Conservation (phyloP, 192 early-diverging fungal species). For the Backusella tarrabulga region DNA sequence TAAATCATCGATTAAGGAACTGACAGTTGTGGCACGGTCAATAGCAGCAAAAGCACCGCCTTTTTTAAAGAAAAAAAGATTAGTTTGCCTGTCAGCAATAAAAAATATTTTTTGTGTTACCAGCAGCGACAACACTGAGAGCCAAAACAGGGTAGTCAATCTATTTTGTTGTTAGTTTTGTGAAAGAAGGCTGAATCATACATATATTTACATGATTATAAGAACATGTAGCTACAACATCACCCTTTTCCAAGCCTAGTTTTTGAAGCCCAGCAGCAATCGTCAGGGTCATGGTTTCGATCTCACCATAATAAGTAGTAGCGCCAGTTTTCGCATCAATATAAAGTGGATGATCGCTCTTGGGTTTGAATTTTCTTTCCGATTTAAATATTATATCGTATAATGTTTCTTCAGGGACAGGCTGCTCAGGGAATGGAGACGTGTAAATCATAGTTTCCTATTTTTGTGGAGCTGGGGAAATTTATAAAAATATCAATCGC, state of each 20-base stretch:
- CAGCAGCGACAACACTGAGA: conserved; percentile 63
- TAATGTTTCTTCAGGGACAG: background rate
- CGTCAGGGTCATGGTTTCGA: background rate
- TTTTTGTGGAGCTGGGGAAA: background rate
- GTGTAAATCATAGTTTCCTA: background rate
- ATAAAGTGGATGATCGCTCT: background rate
- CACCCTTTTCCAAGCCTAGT: conserved; percentile 61
- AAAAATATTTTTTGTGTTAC: background rate
- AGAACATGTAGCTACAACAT: conserved; percentile 64
- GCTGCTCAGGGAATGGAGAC: background rate
- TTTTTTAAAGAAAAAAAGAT: background rate
- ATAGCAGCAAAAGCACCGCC: conserved; percentile 65
- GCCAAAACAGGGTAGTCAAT: conserved; percentile 60
- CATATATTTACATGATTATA: conserved; percentile 56
- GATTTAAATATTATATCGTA: background rate
- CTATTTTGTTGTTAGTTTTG: conserved; percentile 3
- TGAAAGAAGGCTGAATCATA: background rate
- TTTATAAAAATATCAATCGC: too few species aligned
- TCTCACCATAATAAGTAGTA: conserved; percentile 36
- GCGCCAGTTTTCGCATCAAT: conserved; percentile 37
- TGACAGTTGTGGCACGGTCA: conserved; percentile 74
- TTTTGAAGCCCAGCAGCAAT: conserved; percentile 51
- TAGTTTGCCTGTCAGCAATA: background rate
- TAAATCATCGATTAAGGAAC: conserved; percentile 74
- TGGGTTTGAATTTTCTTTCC: background rate